Conservation (phyloP, 2,329 filamentous ascomycete genomes). For the Microsporum canis region DNA sequence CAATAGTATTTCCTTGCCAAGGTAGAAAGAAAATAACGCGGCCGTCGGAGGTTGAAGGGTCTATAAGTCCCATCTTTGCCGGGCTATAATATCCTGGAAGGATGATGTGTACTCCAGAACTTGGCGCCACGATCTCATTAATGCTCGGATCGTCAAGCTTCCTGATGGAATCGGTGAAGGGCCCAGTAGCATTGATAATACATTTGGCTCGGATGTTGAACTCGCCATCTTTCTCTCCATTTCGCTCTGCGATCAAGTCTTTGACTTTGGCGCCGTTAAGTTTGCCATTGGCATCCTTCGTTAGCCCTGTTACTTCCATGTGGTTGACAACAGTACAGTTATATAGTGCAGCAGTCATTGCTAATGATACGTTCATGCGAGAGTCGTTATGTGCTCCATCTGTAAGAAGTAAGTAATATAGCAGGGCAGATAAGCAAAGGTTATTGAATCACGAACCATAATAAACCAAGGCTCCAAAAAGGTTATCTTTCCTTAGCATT, state of each 20-base stretch:
- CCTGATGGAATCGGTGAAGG: slow-evolving; percentile 74
- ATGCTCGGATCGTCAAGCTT: slow-evolving; percentile 67
- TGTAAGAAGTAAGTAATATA: slow-evolving; percentile 20
- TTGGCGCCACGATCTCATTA: slow-evolving; percentile 71
- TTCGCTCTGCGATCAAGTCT: slow-evolving; percentile 55
- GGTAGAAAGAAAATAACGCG: slow-evolving; percentile 88
- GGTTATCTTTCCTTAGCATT: slow-evolving; percentile 69
- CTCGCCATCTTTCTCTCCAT: slow-evolving; percentile 51
- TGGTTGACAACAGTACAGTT: slow-evolving; percentile 75
- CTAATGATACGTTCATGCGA: slow-evolving; percentile 80
- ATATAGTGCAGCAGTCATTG: slow-evolving; percentile 80
- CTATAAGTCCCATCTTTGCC: slow-evolving; percentile 75
- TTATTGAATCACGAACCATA: slow-evolving; percentile 44
- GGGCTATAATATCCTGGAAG: slow-evolving; percentile 80
- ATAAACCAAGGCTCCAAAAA: slow-evolving; percentile 76
- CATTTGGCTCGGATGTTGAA: slow-evolving; percentile 67
- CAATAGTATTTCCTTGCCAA: slow-evolving; percentile 88
- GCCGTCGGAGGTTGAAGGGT: slow-evolving; percentile 75
- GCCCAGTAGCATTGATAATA: slow-evolving; percentile 79
- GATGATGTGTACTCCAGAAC: slow-evolving; percentile 75
- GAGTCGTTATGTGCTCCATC: slow-evolving; percentile 89
- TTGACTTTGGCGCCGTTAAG: slow-evolving; percentile 63
- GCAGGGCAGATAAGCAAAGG: not conserved
- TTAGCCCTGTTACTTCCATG: slow-evolving; percentile 63
- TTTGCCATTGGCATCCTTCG: slow-evolving; percentile 61